phyloP scores from a whole-genome alignment of 2,329 filamentous ascomycete genomes.

The Trichoderma sp. region DNA sequence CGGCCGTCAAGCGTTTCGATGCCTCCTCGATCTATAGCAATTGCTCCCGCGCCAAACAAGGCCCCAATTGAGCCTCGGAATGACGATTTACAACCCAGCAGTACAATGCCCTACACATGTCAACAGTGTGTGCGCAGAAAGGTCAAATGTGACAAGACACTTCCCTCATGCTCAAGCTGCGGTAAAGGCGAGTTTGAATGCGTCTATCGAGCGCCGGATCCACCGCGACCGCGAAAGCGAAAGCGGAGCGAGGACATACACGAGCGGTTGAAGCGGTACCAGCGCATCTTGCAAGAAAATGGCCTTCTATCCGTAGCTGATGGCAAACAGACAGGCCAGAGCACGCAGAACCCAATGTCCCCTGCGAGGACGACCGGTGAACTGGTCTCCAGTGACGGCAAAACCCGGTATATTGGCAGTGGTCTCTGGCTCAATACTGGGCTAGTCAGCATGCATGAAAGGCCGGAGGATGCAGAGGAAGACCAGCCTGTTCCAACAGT shows the following conservation, averaged over 20 bases:
- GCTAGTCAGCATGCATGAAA: neutral
- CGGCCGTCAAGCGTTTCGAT: neutral
- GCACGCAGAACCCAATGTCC: neutral
- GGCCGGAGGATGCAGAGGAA: neutral
- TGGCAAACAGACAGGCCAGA: neutral
- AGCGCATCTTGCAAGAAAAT: neutral
- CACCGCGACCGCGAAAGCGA: neutral
- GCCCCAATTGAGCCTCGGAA: neutral
- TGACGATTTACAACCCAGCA: neutral
- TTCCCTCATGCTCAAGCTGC: neutral
- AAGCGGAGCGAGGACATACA: neutral
- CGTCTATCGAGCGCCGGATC: neutral
- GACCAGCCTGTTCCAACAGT: neutral
- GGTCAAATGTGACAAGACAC: neutral
- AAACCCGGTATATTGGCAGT: neutral
- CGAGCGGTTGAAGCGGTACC: neutral
- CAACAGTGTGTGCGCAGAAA: neutral
- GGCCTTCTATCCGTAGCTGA: neutral
- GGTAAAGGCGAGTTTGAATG: neutral
- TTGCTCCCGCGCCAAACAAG: neutral
- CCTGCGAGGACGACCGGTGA: neutral
- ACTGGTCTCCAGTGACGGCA: neutral
- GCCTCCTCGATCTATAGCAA: neutral
- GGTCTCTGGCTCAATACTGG: neutral
- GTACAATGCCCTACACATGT: neutral